A percentile compares a stretch with the other conserved stretches of the same genome.
phyloP scores from a whole-genome alignment of 306 rosid species.

The Pterocarpus macrocarpus region DNA sequence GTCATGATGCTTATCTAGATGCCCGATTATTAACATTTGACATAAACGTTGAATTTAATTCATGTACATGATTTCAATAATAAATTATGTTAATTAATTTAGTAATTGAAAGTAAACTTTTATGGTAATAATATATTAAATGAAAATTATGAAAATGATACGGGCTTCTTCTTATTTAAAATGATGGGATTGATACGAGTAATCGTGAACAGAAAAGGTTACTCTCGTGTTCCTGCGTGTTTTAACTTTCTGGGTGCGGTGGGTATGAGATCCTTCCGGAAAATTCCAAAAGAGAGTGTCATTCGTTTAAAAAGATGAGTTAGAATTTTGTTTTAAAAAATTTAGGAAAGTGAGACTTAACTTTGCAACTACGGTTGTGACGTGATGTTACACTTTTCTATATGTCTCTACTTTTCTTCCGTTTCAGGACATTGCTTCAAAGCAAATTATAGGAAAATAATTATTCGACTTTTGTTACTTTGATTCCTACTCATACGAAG shows the following conservation, averaged over 20 bases:
- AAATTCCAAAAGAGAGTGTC: constrained; percentile 19
- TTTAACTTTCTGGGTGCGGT: constrained; percentile 14
- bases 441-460: neutral
- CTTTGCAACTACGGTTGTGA: neutral
- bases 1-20: neutral
- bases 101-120: neutral
- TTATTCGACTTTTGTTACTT: neutral
- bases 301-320: neutral
- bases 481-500: neutral
- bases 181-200: neutral
- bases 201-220: constrained; percentile 7
- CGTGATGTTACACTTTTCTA: constrained; percentile 30
- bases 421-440: neutral
- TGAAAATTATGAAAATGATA: neutral
- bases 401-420: neutral
- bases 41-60: too few species aligned
- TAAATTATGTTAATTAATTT: too few species aligned
- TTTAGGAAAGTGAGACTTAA: neutral
- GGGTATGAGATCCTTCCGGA: neutral
- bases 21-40: neutral
- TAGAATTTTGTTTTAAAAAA: neutral
- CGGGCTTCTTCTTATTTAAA: neutral
- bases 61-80: too few species aligned
- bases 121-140: neutral
- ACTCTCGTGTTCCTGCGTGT: too few species aligned